Base-by-base conservation (phyloP, 129 eudicot genomes). In the Chrysanthemum seticuspe region DNA sequence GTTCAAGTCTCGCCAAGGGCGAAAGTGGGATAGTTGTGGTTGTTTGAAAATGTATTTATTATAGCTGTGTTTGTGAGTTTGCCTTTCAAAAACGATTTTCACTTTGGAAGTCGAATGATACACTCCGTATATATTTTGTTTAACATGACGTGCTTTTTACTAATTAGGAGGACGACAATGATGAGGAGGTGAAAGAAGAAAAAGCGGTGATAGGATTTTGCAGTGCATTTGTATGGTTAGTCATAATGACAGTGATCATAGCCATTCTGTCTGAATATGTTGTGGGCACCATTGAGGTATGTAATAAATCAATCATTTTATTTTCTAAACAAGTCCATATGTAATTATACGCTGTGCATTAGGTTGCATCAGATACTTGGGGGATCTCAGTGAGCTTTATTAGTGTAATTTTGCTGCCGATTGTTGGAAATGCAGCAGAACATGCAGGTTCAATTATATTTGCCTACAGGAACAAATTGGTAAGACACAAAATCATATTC, bases 211-310 rank as follows among this genome's bases (percentile, higher is more conserved):
- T 93, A 29, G 85, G 97, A 3, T 66, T 90, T n/a, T 82, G 85
- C 80, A 90, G 97, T 65, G 98, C 80, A 21, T 54, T 90, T 65
- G 70, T 73, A 44, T 93, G 98, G 98, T 71, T 93, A 74, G 80
- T 77, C 14, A 73, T 80, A 10, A 93, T 93, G 97, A 93, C 98
- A 27, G 64, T 62, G 27, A 25, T 78, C 27, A 85, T 89, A 27
- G 84, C 90, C 25, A 51, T 89, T 31, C 77, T 93, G 53, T 89
- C 98, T 1, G 96, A 93, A 70, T 93, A 82, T 11, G 79, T 93
- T 36, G 96, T 93, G 27, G 90, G 83, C 49, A 89, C 98, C n/a
- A 89, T 93, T 64, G 96, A 93, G 96, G 98, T 92, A 69, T 44
- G 8, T 36, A 3, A 13, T 59, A 25, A 13, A 44, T 48, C 21